These are phyloP conservation scores for Physcomitrellopsis africana DNA, from an alignment of 225 moss, liverwort and hornwort species.

Conservation along the genomic window DNA sequence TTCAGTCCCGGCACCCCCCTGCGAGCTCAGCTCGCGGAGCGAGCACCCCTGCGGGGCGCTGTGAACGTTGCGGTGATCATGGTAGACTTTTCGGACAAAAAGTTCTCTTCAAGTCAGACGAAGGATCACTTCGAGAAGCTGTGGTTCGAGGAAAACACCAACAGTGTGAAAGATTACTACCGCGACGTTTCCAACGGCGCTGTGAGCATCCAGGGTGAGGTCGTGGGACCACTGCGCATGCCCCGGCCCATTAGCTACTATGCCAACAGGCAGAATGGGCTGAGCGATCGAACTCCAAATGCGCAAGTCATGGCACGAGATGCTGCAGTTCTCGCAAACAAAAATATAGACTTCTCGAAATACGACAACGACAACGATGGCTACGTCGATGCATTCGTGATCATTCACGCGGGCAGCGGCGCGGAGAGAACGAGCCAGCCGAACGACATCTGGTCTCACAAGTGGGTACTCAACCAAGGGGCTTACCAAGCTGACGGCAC, in stretches of 20 bases:
- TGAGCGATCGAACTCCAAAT: slow-evolving; percentile 23
- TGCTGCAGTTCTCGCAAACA: slow-evolving; percentile 35
- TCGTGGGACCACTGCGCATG: slow-evolving; percentile 45
- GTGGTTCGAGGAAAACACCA: slow-evolving; percentile 46
- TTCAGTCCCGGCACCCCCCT: slow-evolving; percentile 27
- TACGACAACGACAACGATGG: slow-evolving; percentile 54
- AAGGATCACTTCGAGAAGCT: slow-evolving; percentile 38
- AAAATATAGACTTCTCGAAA: slow-evolving; percentile 29
- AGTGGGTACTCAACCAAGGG: slow-evolving; percentile 31
- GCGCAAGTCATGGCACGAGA: slow-evolving; percentile 42
- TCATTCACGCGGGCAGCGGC: slow-evolving; percentile 49
- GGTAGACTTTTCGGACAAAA: slow-evolving; percentile 52
- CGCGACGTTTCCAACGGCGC: slow-evolving; percentile 47
- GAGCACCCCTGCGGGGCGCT: slow-evolving; percentile 33
- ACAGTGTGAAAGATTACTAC: slow-evolving; percentile 51
- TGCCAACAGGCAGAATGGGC: slow-evolving; percentile 35
- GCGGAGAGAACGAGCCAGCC: slow-evolving; percentile 36
- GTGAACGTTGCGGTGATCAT: slow-evolving; percentile 50
- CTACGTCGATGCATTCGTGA: slow-evolving; percentile 49
- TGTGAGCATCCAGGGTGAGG: slow-evolving; percentile 48
- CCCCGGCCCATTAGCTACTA: slow-evolving; percentile 41
- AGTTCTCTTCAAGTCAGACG: slow-evolving; percentile 41
- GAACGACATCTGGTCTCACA: slow-evolving; percentile 56
- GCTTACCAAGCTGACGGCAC: slow-evolving; percentile 47
- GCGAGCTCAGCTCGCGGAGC: slow-evolving; percentile 3